Evolutionary conservation across 176 grass and related monocot genomes (phyloP).

Genomic region (Chloris gayana): DNA sequence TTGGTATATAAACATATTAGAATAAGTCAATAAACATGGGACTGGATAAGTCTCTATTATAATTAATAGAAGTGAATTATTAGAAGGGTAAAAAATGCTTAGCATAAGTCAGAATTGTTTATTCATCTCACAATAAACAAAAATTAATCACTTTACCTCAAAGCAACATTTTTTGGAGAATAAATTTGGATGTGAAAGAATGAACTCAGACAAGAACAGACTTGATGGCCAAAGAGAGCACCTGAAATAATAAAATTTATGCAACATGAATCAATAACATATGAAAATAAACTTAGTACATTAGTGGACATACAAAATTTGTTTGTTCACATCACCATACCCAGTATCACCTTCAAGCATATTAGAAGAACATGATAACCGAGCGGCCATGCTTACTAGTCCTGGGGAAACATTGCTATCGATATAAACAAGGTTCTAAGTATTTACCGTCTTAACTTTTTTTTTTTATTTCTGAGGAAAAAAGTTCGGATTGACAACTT

Average conservation of each 20-base stretch:
- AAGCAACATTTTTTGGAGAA: slow-evolving; percentile 73
- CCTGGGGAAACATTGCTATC: slow-evolving; percentile 37
- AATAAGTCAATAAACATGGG: neutral
- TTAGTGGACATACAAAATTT: neutral
- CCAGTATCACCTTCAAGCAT: slow-evolving; percentile 99
- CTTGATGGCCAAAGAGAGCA: slow-evolving; percentile 95
- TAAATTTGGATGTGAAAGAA: slow-evolving; percentile 71
- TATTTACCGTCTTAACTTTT: slow-evolving; percentile 11
- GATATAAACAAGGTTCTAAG: slow-evolving; percentile 17
- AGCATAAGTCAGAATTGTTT: neutral
- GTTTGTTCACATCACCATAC: slow-evolving; percentile 46
- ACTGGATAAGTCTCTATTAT: neutral
- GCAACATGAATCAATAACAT: slow-evolving; percentile 11
- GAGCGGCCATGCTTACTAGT: slow-evolving; percentile 51
- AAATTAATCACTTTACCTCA: slow-evolving; percentile 58
- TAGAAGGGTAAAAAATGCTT: neutral
- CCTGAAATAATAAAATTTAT: slow-evolving; percentile 52
- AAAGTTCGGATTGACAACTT: slow-evolving; percentile 36
- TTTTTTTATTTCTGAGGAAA: neutral
- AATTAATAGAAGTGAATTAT: neutral
- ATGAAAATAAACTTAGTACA: neutral
- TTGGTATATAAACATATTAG: slow-evolving; percentile 37
- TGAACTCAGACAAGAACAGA: slow-evolving; percentile 81
- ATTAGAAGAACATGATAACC: slow-evolving; percentile 78
- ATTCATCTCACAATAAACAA: slow-evolving; percentile 20